Evolutionary conservation across 2,329 filamentous ascomycete species (phyloP).

Genomic region (Aspergillus viridinutans): DNA sequence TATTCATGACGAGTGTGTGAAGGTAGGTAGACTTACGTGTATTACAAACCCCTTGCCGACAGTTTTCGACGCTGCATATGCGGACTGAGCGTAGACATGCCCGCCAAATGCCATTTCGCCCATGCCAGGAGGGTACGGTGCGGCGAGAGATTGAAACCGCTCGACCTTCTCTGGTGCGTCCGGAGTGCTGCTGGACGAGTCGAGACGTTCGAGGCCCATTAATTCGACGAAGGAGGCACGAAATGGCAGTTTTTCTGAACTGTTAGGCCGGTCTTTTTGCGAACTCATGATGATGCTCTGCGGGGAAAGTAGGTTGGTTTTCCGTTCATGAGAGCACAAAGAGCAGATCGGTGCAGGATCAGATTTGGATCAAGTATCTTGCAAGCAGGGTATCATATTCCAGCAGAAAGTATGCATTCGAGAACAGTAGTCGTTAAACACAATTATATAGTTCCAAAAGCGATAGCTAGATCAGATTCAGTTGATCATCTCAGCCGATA

Average conservation of each 20-base stretch:
- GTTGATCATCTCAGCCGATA: background rate
- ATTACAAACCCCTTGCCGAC: conserved; percentile 48
- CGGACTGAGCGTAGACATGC: conserved; percentile 55
- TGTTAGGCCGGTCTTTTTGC: conserved; percentile 2
- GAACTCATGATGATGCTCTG: conserved; percentile 15
- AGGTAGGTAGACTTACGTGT: conserved; percentile 40
- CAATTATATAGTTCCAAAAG: background rate
- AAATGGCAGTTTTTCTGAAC: conserved; percentile 9
- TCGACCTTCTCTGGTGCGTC: conserved; percentile 25
- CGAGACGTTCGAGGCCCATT: conserved; percentile 30
- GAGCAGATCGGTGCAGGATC: background rate
- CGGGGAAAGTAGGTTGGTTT: background rate
- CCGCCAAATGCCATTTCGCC: conserved; percentile 49
- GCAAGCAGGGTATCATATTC: background rate
- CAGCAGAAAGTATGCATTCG: background rate
- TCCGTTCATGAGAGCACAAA: background rate
- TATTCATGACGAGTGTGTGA: background rate
- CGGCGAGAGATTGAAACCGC: conserved; percentile 24
- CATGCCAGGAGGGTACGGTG: conserved; percentile 41
- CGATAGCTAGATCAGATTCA: background rate
- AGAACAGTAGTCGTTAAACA: background rate
- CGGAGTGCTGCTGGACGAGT: conserved; percentile 9
- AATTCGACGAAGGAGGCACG: conserved; percentile 25
- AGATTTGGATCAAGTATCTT: background rate
- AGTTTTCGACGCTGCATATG: conserved; percentile 54